These are phyloP conservation scores for Solanum chmielewskii DNA, from an alignment of 257 asterid genomes.

Conservation along the genomic window DNA sequence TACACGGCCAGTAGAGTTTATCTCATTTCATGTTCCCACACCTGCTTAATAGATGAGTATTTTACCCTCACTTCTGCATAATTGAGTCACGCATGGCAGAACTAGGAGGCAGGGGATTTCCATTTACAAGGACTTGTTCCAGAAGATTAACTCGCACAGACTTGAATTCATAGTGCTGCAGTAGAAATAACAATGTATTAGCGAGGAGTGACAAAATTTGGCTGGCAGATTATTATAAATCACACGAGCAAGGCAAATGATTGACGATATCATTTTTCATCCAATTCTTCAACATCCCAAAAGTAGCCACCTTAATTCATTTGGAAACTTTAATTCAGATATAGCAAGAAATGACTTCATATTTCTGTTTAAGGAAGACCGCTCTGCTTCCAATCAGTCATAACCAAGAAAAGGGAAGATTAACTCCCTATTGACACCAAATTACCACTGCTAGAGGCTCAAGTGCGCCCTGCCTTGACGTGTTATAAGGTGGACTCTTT, in stretches of 20 bases:
- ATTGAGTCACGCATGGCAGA: conserved; percentile 49
- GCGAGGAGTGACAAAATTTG: no score
- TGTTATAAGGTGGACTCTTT: no score
- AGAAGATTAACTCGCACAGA: conserved; percentile 66
- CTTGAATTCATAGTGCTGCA: conserved; percentile 54
- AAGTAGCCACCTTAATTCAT: not conserved
- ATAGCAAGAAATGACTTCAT: not conserved
- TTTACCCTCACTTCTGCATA: not conserved
- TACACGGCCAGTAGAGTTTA: not conserved
- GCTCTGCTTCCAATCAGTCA: not conserved
- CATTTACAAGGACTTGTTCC: no score
- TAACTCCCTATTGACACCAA: not conserved
- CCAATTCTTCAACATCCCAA: not conserved
- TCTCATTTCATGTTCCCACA: not conserved
- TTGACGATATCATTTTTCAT: not conserved
- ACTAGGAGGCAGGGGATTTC: conserved; percentile 6
- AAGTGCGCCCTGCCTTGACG: not conserved
- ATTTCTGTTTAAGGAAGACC: not conserved
- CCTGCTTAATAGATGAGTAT: not conserved
- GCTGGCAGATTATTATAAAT: not conserved
- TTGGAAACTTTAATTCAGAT: not conserved
- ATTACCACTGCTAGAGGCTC: not conserved
- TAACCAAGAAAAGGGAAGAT: not conserved
- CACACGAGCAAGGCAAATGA: not conserved
- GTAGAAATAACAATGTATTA: not conserved